These are phyloP conservation scores for Leccinum fibrillosum DNA, from an alignment of 768 basidiomycete species.

Conservation along the genomic window DNA sequence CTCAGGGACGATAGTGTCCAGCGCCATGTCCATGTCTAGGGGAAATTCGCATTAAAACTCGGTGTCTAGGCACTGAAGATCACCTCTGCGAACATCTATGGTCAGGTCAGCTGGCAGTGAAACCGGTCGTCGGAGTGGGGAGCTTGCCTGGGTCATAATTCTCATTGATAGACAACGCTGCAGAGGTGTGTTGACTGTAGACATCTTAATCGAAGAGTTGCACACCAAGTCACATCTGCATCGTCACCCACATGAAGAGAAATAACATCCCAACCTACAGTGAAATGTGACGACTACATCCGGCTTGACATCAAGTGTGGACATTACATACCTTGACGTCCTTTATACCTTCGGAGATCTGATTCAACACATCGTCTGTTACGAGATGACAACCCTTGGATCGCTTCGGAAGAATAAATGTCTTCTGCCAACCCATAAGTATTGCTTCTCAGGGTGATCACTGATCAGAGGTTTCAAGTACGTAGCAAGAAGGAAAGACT, in stretches of 20 bases:
- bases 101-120: slow-evolving; percentile 7
- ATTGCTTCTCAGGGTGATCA: neutral
- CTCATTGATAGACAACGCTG: slow-evolving; percentile 82
- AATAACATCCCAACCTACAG: slow-evolving; percentile 80
- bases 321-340: slow-evolving; percentile 53
- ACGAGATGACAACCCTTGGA: slow-evolving; percentile 78
- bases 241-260: slow-evolving; percentile 70
- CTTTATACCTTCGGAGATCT: slow-evolving; percentile 68
- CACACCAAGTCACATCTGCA: neutral
- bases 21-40: slow-evolving; percentile 91
- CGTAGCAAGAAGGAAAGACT: neutral
- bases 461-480: neutral
- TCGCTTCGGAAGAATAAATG: slow-evolving; percentile 58
- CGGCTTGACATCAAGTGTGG: neutral
- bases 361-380: slow-evolving; percentile 66
- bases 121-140: neutral
- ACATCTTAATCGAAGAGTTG: slow-evolving; percentile 17
- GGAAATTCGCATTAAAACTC: slow-evolving; percentile 22
- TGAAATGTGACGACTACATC: neutral
- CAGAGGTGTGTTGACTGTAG: slow-evolving; percentile 71
- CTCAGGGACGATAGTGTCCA: slow-evolving; percentile 88
- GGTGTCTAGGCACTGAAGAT: slow-evolving; percentile 2
- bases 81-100: slow-evolving; percentile 45
- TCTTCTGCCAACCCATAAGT: slow-evolving; percentile 87
- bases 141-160: slow-evolving; percentile 75